phyloP scores from a whole-genome alignment of 768 basidiomycete genomes.

The Amanita fuliginea region DNA sequence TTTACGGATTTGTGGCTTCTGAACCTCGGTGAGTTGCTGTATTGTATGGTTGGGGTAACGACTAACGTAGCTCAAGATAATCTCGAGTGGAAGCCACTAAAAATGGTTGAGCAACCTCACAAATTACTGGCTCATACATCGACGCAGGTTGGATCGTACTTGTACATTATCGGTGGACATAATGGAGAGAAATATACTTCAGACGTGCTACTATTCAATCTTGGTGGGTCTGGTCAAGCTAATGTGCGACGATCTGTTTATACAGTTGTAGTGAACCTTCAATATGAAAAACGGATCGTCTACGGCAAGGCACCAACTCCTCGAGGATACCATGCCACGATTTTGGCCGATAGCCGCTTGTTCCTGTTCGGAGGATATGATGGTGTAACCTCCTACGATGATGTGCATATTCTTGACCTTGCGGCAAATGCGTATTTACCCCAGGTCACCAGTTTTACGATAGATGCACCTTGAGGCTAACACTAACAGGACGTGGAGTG shows the following conservation, averaged over 20 bases:
- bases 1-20: conserved; percentile 86
- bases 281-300: conserved; percentile 66
- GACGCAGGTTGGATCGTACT: conserved; percentile 85
- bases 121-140: conserved; percentile 76
- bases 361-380: conserved; percentile 88
- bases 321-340: conserved; percentile 78
- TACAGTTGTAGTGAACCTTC: conserved; percentile 53
- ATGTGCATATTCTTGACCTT: conserved; percentile 77
- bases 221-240: conserved; percentile 38
- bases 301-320: conserved; percentile 59
- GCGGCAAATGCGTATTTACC: conserved; percentile 84
- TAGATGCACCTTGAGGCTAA: conserved; percentile 24
- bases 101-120: conserved; percentile 26
- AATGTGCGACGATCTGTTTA: not conserved
- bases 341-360: conserved; percentile 75
- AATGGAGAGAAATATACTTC: conserved; percentile 64
- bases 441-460: conserved; percentile 71
- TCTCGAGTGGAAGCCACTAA: conserved; percentile 34
- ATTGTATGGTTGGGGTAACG: not conserved
- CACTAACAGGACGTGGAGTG: too few species aligned
- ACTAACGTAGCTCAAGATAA: conserved; percentile 20
- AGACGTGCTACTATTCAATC: conserved; percentile 77
- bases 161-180: conserved; percentile 86
- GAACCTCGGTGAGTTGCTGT: conserved; percentile 54
- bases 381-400: conserved; percentile 73